Percentiles rank a stretch among this genome's conserved stretches.
phyloP scores from a whole-genome alignment of 306 rosid genomes.

The Lathyrus aphaca region DNA sequence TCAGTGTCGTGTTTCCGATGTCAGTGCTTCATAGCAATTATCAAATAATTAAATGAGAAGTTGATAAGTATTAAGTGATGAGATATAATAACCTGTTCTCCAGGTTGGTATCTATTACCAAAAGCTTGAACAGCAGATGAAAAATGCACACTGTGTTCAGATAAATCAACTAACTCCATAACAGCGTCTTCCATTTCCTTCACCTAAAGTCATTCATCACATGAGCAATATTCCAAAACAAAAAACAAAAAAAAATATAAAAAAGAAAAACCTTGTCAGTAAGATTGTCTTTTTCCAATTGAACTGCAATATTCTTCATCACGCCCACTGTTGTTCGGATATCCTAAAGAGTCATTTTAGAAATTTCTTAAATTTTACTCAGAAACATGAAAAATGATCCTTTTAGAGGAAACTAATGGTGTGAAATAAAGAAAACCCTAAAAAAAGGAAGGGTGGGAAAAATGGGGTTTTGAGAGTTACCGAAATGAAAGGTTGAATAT shows the following conservation, averaged over 20 bases:
- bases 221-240: not conserved
- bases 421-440: not conserved
- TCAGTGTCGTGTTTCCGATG: no score
- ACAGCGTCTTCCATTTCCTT: constrained; percentile 76
- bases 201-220: constrained; percentile 54
- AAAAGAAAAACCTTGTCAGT: constrained; percentile 53
- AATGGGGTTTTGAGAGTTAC: constrained; percentile 49
- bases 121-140: constrained; percentile 66
- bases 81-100: constrained; percentile 57
- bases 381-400: not conserved
- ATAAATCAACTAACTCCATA: constrained; percentile 54
- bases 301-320: constrained; percentile 80
- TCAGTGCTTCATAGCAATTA: not conserved
- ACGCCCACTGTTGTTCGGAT: constrained; percentile 52
- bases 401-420: constrained; percentile 1
- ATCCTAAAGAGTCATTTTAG: constrained; percentile 51
- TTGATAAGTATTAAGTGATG: not conserved
- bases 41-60: not conserved
- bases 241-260: not conserved
- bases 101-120: constrained; percentile 63
- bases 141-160: constrained; percentile 57
- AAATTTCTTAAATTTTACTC: not conserved
- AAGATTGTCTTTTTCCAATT: constrained; percentile 68
- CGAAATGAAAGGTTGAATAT: constrained; percentile 61
- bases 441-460: constrained; percentile 6